These are phyloP conservation scores for Halophytophthora batemanensis DNA, from an alignment of 352 stramenopile genomes.

Conservation along the genomic window DNA sequence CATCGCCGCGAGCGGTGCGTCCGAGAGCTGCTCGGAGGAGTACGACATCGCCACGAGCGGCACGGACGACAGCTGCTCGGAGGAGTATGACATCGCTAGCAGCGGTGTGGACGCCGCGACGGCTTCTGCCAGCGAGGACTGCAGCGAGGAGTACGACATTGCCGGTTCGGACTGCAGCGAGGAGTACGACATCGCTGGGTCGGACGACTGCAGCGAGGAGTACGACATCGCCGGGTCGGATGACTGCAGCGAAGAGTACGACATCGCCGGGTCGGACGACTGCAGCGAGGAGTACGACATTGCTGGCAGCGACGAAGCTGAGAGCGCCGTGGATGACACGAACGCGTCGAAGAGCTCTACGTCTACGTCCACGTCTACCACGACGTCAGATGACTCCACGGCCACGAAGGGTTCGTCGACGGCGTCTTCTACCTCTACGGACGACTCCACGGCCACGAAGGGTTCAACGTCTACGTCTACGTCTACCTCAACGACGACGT, in stretches of 20 bases:
- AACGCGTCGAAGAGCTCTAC: no score
- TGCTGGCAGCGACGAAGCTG: constrained; percentile 19
- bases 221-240: constrained; percentile 21
- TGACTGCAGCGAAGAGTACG: constrained; percentile 18
- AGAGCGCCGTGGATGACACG: constrained; percentile 10
- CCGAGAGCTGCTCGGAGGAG: constrained; percentile 5
- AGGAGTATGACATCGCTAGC: constrained; percentile 22
- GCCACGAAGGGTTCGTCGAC: constrained; percentile 1
- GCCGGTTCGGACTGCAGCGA: constrained; percentile 19
- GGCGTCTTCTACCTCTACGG: background rate
- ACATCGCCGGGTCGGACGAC: constrained; percentile 25
- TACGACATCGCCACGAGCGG: constrained; percentile 2
- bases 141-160: constrained; percentile 6
- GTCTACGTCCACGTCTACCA: constrained; percentile 14
- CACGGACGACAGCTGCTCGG: background rate
- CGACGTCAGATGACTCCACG: background rate
- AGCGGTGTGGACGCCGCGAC: constrained; percentile 11
- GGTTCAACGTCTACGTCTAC: background rate
- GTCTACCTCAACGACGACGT: constrained; percentile 1
- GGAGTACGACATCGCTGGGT: constrained; percentile 28
- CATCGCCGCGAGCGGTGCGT: constrained; percentile 8
- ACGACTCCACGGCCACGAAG: background rate
- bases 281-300: constrained; percentile 21
- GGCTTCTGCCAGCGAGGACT: background rate
- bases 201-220: constrained; percentile 29